Base-by-base conservation (phyloP, 2,329 filamentous ascomycete genomes). In the Pseudogymnoascus sp. region DNA sequence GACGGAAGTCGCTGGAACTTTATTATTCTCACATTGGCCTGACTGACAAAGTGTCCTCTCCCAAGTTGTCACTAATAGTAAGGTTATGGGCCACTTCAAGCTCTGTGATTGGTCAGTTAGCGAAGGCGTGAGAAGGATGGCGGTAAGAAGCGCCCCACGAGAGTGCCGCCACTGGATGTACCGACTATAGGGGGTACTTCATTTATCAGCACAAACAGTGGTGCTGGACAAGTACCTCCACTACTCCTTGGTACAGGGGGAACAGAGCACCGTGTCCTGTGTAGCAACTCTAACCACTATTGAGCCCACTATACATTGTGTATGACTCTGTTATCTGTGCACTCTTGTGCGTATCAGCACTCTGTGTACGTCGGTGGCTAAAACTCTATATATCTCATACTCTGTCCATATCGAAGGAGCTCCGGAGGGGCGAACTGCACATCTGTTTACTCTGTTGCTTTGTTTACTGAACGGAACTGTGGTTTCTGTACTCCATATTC, bases 1-100 rank as follows among this genome's bases (percentile, higher is more conserved):
- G 69, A 66, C 70, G 73, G 72, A 56, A 56, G 50, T 56, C 29
- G 50, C 50, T 56, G 50, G 50, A 56, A 56, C 50, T 56, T 56
- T 56, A 56, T 56, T 56, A 56, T 56, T 56, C 50, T 56, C 50
- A 56, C 50, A 56, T 56, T 56, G 50, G 50, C 50, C 50, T 56
- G 50, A 56, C 50, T 56, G 50, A 56, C 50, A 56, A 56, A 56
- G 50, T 56, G 50, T 56, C 50, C 50, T 56, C 50, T 56, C 50
- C 50, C 50, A 33, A 56, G 50, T 56, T 56, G 50, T 56, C 50
- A 56, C 50, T 56, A 56, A 56, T 56, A 56, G 50, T 56, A 56
- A 56, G 50, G 50, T 56, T 56, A 56, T 35, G 11, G 47, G 50
- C 50, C 33, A 56, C 50, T 56, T 56, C 50, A 56, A 56, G 50